A percentile compares a stretch with the other conserved stretches of the same genome.
Conservation (phyloP, 140 eudicot species). For the Stevia rebaudiana region DNA sequence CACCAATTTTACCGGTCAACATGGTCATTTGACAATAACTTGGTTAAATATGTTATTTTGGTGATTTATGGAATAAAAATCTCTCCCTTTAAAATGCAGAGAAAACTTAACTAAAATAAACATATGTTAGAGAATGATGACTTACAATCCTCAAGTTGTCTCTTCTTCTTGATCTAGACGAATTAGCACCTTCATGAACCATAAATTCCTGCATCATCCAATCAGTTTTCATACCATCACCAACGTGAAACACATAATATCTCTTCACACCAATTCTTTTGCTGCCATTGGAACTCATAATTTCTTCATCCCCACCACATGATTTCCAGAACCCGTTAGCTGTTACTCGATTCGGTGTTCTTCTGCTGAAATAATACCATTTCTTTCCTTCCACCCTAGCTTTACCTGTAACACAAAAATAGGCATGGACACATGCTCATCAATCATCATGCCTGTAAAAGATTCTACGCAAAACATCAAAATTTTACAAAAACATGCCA, state of each 20-base stretch:
- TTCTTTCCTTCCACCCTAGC: conserved; percentile 80
- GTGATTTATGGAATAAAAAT: too few relatives aligned
- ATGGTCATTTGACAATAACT: too few relatives aligned
- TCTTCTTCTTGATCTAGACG: conserved; percentile 56
- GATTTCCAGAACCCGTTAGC: conserved; percentile 72
- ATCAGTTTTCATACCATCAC: conserved; percentile 70
- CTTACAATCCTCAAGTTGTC: conserved; percentile 60
- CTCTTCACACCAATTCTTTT: conserved; percentile 69
- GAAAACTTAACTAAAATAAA: too few relatives aligned
- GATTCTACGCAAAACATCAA: too few relatives aligned
- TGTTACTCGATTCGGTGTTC: conserved; percentile 55
- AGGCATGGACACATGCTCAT: neutral
- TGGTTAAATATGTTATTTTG: too few relatives aligned
- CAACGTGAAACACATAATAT: conserved; percentile 58
- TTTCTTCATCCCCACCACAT: conserved; percentile 65
- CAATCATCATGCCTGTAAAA: too few relatives aligned
- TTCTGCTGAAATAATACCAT: conserved; percentile 86
- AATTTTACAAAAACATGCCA: too few relatives aligned
- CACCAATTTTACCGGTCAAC: too few relatives aligned
- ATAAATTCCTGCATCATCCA: conserved; percentile 93
- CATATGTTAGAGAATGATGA: neutral
- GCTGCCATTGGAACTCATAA: conserved; percentile 41
- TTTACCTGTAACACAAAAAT: conserved; percentile 50
- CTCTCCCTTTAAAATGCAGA: too few relatives aligned
- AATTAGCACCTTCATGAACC: conserved; percentile 48